These are phyloP conservation scores for Epichloe sylvatica DNA, from an alignment of 2,329 filamentous ascomycete species.

Conservation along the genomic window DNA sequence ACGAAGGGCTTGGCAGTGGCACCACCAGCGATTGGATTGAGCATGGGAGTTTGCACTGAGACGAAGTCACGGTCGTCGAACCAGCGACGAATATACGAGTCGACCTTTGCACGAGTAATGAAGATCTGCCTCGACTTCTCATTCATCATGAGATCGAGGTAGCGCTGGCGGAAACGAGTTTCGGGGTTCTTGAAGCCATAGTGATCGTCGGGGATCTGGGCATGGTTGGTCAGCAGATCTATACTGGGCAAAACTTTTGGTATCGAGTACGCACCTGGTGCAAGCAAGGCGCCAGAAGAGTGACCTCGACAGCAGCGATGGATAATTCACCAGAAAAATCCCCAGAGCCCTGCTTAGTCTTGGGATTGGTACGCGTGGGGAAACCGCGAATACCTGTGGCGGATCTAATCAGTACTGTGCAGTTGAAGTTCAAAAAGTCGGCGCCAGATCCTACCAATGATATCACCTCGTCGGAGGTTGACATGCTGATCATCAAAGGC, in stretches of 20 bases:
- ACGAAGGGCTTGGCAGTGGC: conserved; percentile 88
- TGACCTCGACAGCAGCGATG: conserved; percentile 77
- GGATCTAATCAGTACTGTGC: neutral
- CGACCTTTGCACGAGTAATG: conserved; percentile 72
- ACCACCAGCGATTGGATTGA: conserved; percentile 89
- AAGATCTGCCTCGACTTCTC: conserved; percentile 72
- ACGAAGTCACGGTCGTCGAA: conserved; percentile 80
- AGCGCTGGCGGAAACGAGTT: conserved; percentile 81
- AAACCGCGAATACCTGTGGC: conserved; percentile 16
- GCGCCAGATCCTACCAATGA: conserved; percentile 46
- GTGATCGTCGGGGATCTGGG: conserved; percentile 59
- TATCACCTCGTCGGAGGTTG: conserved; percentile 76
- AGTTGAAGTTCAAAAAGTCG: neutral
- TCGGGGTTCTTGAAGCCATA: conserved; percentile 95
- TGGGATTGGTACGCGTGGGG: conserved; percentile 58
- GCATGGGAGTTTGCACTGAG: conserved; percentile 94
- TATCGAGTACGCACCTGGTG: conserved; percentile 48
- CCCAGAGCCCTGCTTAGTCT: conserved; percentile 72
- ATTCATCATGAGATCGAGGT: conserved; percentile 96
- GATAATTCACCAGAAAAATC: conserved; percentile 62
- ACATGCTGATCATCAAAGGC: conserved; percentile 83
- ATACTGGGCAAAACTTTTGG: neutral
- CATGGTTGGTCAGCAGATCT: neutral
- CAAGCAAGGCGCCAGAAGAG: conserved; percentile 78
- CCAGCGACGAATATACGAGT: conserved; percentile 76